phyloP scores from a whole-genome alignment of 441 rosid species.

The Dalechampia spathulata region DNA sequence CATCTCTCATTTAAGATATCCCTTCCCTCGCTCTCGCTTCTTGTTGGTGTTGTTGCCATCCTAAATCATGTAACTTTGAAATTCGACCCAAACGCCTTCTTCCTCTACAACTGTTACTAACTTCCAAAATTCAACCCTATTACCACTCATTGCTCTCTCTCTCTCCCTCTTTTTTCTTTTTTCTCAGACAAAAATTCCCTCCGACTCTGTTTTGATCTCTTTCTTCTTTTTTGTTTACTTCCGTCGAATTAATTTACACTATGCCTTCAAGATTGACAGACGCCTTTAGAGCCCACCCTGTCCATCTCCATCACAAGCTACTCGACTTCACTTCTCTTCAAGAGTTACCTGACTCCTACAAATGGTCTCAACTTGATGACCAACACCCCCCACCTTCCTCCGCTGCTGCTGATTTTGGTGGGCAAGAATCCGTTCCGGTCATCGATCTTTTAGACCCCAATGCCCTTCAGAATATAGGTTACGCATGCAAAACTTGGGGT shows the following conservation, averaged over 20 bases:
- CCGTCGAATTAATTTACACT: background rate
- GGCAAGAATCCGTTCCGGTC: constrained; percentile 42
- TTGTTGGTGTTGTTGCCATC: too few species aligned
- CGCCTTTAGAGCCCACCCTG: constrained; percentile 45
- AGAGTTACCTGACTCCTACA: constrained; percentile 68
- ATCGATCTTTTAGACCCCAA: constrained; percentile 56
- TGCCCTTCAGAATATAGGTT: constrained; percentile 40
- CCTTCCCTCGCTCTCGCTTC: too few species aligned
- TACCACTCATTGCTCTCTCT: too few species aligned
- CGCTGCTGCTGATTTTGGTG: constrained; percentile 7
- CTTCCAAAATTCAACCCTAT: too few species aligned
- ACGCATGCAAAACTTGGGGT: constrained; percentile 80
- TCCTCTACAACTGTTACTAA: too few species aligned
- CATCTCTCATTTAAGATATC: too few species aligned
- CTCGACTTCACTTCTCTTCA: constrained; percentile 45
- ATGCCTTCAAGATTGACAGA: constrained; percentile 65
- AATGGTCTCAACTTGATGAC: constrained; percentile 50
- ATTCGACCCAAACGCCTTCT: too few species aligned
- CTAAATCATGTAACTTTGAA: too few species aligned
- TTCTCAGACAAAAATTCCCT: too few species aligned
- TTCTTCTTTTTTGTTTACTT: too few species aligned
- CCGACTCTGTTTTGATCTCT: too few species aligned
- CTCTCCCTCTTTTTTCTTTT: too few species aligned
- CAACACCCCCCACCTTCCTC: constrained; percentile 9
- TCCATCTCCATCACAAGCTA: constrained; percentile 37